phyloP scores from a whole-genome alignment of 306 rosid genomes.

The Hippophae rhamnoides region DNA sequence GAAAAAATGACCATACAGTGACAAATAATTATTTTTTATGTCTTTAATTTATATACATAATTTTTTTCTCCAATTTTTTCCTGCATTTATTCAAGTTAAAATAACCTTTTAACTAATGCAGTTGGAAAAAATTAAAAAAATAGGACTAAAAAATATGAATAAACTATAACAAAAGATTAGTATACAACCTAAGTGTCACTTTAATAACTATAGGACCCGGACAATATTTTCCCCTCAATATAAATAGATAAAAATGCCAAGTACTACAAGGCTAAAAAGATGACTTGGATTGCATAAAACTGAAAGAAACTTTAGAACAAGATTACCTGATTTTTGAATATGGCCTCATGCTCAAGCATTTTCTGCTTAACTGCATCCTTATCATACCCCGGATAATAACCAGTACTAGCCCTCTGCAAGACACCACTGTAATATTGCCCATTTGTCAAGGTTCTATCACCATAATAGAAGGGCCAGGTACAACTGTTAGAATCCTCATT shows the following conservation, averaged over 20 bases:
- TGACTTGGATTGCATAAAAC: background rate
- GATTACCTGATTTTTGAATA: constrained; percentile 70
- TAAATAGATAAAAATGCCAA: constrained; percentile 10
- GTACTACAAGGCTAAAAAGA: constrained; percentile 1
- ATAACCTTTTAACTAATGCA: too few relatives aligned
- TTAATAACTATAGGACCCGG: too few relatives aligned
- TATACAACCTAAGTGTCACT: too few relatives aligned
- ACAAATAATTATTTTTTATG: too few relatives aligned
- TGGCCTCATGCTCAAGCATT: constrained; percentile 87
- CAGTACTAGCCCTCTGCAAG: constrained; percentile 35
- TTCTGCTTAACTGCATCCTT: constrained; percentile 68
- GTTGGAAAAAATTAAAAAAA: too few relatives aligned
- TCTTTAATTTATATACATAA: too few relatives aligned
- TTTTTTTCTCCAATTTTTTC: too few relatives aligned
- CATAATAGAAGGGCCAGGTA: constrained; percentile 67
- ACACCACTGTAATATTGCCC: constrained; percentile 55
- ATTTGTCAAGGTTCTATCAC: constrained; percentile 53
- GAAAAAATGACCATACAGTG: too few relatives aligned
- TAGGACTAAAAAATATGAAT: too few relatives aligned
- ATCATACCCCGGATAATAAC: constrained; percentile 46
- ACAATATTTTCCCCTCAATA: too few relatives aligned
- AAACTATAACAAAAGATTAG: too few relatives aligned
- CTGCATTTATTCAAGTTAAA: too few relatives aligned
- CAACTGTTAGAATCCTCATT: constrained; percentile 88
- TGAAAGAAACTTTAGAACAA: constrained; percentile 4